A percentile compares a stretch with the other conserved stretches of the same genome.
phyloP scores from a whole-genome alignment of 2,329 filamentous ascomycete species.

The Aplosporella prunicola region DNA sequence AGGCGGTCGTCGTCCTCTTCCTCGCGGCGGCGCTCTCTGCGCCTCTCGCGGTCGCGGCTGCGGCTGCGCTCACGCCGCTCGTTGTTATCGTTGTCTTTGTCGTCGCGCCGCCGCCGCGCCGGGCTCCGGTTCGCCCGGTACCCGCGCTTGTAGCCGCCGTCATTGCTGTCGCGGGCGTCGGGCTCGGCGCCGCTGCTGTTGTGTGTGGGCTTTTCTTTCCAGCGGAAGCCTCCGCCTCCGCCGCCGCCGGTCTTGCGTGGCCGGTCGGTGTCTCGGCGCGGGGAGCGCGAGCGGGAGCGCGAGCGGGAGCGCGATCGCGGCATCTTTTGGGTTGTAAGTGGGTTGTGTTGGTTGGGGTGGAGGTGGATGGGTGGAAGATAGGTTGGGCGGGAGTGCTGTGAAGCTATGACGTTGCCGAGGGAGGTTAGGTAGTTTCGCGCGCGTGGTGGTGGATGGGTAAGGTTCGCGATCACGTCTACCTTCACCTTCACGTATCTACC shows the following conservation, averaged over 20 bases:
- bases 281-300: constrained; percentile 21
- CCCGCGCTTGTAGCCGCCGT: constrained; percentile 14
- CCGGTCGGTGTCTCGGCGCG: constrained; percentile 15
- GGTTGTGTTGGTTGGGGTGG: neutral
- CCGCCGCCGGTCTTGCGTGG: constrained; percentile 27
- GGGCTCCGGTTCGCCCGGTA: constrained; percentile 18
- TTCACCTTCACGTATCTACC: no score
- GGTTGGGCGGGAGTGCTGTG: neutral
- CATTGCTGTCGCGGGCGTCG: constrained; percentile 12
- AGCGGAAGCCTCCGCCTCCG: constrained; percentile 46
- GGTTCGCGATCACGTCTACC: no score
- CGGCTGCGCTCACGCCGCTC: constrained; percentile 32
- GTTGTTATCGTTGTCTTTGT: constrained; percentile 38
- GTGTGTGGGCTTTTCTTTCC: constrained; percentile 42
- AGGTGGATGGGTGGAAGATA: neutral
- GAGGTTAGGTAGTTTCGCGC: no score
- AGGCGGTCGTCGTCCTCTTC: constrained; percentile 20
- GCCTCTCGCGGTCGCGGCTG: constrained; percentile 7
- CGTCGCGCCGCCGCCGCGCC: constrained; percentile 38
- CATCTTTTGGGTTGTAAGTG: constrained; percentile 10
- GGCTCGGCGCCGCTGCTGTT: constrained; percentile 15
- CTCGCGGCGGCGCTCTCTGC: constrained; percentile 6
- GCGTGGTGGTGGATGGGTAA: neutral
- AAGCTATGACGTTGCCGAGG: no score
- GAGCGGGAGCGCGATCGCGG: constrained; percentile 23